Percentiles rank a stretch among this genome's conserved stretches.
Evolutionary conservation across 192 early-diverging fungal genomes (phyloP).

Genomic region (Coemansia sp.): DNA sequence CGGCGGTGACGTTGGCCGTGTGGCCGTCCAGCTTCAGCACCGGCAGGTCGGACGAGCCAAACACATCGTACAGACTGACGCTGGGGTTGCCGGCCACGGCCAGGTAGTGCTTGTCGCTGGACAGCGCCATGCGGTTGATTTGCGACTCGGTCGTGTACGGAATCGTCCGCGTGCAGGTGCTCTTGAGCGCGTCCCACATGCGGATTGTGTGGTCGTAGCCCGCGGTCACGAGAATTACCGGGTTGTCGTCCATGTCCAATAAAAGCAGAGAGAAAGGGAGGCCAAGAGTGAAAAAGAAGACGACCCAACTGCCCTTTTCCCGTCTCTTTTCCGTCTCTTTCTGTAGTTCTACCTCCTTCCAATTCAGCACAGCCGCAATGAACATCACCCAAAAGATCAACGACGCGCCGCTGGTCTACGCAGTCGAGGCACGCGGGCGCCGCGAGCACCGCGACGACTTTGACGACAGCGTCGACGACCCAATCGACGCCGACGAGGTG

Average conservation of each 20-base stretch:
- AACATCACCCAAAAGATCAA: conserved; percentile 60
- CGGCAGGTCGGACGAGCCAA: conserved; percentile 39
- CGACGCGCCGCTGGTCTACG: conserved; percentile 80
- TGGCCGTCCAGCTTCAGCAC: conserved; percentile 47
- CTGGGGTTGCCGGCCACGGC: conserved; percentile 50
- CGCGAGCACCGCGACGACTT: conserved; percentile 56
- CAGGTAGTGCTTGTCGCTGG: conserved; percentile 48
- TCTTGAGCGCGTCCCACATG: conserved; percentile 54
- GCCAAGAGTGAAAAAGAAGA: neutral
- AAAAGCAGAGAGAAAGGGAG: neutral
- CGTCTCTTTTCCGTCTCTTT: conserved; percentile 2
- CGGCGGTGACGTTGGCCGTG: conserved; percentile 47
- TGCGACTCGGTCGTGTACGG: conserved; percentile 48
- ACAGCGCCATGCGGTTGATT: conserved; percentile 52
- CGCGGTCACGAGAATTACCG: conserved; percentile 46
- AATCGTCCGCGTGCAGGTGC: conserved; percentile 50
- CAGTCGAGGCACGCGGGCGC: conserved; percentile 49
- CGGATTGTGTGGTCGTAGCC: conserved; percentile 53
- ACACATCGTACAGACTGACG: conserved; percentile 49
- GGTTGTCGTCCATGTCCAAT: conserved; percentile 33
- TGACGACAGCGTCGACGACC: conserved; percentile 69
- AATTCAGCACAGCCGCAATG: conserved; percentile 4
- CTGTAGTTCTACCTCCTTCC: neutral
- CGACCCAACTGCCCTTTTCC: neutral
- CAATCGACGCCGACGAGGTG: conserved; percentile 82